phyloP scores from a whole-genome alignment of 768 basidiomycete species.

The Podaxis sp. region DNA sequence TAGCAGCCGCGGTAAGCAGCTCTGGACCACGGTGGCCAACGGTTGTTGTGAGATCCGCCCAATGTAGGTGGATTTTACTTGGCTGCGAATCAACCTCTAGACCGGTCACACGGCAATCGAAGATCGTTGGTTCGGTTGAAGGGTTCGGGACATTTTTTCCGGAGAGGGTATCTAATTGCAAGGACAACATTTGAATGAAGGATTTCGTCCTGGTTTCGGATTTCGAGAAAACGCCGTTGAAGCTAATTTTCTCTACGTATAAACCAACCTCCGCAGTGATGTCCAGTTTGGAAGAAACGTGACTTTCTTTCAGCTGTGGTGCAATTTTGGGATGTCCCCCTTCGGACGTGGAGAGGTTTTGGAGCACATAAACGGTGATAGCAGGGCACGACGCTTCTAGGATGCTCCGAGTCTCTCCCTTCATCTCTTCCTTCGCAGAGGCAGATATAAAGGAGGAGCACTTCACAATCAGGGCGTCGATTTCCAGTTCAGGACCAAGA shows the following conservation, averaged over 20 bases:
- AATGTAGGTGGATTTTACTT: constrained; percentile 4
- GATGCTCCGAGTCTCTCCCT: not conserved
- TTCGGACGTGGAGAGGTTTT: constrained; percentile 40
- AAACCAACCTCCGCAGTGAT: constrained; percentile 14
- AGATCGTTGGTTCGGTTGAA: constrained; percentile 23
- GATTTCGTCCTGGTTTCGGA: constrained; percentile 17
- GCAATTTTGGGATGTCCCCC: constrained; percentile 28
- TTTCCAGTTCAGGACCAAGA: constrained; percentile 32
- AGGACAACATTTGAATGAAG: constrained; percentile 21
- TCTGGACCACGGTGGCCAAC: constrained; percentile 44
- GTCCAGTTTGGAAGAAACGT: constrained; percentile 28
- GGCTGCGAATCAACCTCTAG: constrained; percentile 15
- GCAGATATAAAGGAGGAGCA: constrained; percentile 10
- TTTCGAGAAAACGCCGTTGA: constrained; percentile 4
- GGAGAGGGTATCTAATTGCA: constrained; percentile 27
- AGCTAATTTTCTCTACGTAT: not conserved
- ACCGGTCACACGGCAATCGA: constrained; percentile 22
- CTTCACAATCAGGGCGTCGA: constrained; percentile 42
- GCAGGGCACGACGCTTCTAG: constrained; percentile 4
- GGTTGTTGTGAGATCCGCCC: constrained; percentile 23
- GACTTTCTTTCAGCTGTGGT: constrained; percentile 20
- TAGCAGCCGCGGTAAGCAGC: constrained; percentile 32
- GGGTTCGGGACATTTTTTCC: constrained; percentile 30
- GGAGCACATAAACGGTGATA: constrained; percentile 40
- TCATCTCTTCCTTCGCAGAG: not conserved